Conservation (phyloP, 192 early-diverging fungal species). For the Dissophora ornata region DNA sequence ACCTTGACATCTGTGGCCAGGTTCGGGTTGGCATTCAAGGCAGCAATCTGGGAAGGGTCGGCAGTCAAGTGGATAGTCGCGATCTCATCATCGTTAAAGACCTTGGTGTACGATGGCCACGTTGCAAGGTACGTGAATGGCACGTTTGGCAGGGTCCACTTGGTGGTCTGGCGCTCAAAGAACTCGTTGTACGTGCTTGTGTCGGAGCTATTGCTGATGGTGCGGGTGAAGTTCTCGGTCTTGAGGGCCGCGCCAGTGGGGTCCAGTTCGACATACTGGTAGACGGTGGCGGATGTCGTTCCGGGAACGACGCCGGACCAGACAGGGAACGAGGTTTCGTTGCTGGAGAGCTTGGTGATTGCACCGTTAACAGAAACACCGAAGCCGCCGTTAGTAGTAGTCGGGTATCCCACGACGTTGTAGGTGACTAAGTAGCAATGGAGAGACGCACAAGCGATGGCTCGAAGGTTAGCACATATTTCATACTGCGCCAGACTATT, state of each 20-base stretch:
- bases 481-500: too few species aligned
- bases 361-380: slow-evolving; percentile 31
- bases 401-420: slow-evolving; percentile 37
- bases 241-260: slow-evolving; percentile 5
- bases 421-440: slow-evolving; percentile 16
- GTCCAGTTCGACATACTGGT: slow-evolving; percentile 30
- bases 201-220: slow-evolving; percentile 7
- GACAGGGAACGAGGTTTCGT: slow-evolving; percentile 17
- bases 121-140: slow-evolving; percentile 54
- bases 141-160: slow-evolving; percentile 48
- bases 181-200: slow-evolving; percentile 57
- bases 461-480: too few species aligned
- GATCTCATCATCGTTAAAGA: slow-evolving; percentile 54
- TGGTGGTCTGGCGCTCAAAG: slow-evolving; percentile 56
- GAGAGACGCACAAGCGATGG: not conserved
- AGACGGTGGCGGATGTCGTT: slow-evolving; percentile 10
- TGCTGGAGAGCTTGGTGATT: slow-evolving; percentile 22
- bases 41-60: slow-evolving; percentile 21
- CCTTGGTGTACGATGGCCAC: slow-evolving; percentile 27
- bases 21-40: slow-evolving; percentile 37
- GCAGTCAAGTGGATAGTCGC: slow-evolving; percentile 48
- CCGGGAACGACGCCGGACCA: slow-evolving; percentile 23
- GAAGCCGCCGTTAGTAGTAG: slow-evolving; percentile 1
- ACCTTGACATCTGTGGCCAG: slow-evolving; percentile 14
- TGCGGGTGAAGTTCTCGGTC: slow-evolving; percentile 25